Base-by-base conservation (phyloP, 495 filamentous ascomycete genomes). In the Penicillium nucicola region DNA sequence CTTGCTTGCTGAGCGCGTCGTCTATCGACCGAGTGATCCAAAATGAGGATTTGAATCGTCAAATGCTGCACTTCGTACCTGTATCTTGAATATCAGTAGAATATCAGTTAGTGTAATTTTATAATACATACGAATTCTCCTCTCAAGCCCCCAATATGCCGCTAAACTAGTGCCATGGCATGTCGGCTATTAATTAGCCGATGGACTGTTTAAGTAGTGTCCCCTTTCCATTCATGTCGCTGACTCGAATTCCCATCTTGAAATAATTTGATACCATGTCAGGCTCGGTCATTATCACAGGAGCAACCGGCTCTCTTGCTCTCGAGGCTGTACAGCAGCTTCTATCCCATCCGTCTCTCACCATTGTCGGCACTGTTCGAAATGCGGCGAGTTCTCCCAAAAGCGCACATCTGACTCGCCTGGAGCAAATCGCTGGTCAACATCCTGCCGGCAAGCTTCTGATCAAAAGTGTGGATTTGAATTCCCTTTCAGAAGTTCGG, bases 211-310 rank as follows among this genome's bases (percentile, higher is more conserved):
- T 28, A 28, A 28, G 25, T 28, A 28, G 7, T 28, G 7, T 8
- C 10, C 25, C 7, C 5, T 28, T 28, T 28, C 2, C 5, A 1
- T 28, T 28, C 5, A 9, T 28, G 7, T 28, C 25, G 15, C 8
- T 39, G 18, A 22, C 18, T 40, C 12, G 11, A 40, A n/a, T 7
- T 23, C 11, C 11, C 11, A 7, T 25, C 19, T 41, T 41, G 19
- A 5, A n/a, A 14, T 6, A 0, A 32, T 20, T 20, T 30, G n/a
- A 6, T 7, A 44, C 41, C 2, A 50, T 58, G 56, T 17, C 34
- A 32, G 70, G 68, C 13, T 70, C 69, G 12, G 55, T 77, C 14
- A 47, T 78, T 15, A 56, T 77, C 42, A 78, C 74, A n/a, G 74
- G 74, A 6, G 74, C 74, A n/a, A 74, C 70, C 35, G 60, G 70